A percentile compares a stretch with the other conserved stretches of the same genome.
These are phyloP conservation scores for Lizonia empirigonia DNA, from an alignment of 2,329 filamentous ascomycete species.

Conservation along the genomic window DNA sequence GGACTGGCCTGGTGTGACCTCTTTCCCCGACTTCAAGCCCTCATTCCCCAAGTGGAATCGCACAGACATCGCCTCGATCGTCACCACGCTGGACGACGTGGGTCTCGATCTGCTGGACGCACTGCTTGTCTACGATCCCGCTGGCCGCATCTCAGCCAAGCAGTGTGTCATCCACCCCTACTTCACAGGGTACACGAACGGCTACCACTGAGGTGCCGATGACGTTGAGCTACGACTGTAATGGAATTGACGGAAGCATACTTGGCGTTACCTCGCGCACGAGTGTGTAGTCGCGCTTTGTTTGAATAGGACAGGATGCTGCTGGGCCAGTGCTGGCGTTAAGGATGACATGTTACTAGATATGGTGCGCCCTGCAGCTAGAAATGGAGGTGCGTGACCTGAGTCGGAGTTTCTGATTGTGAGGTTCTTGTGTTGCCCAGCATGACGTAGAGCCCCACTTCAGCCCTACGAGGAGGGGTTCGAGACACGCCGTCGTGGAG, in stretches of 20 bases:
- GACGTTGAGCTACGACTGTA: constrained; percentile 36
- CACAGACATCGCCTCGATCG: constrained; percentile 68
- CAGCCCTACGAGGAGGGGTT: constrained; percentile 37
- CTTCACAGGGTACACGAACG: constrained; percentile 64
- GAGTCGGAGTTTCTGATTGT: neutral
- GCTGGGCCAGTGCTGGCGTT: constrained; percentile 32
- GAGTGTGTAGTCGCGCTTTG: constrained; percentile 23
- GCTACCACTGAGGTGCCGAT: constrained; percentile 36
- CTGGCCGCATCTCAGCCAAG: constrained; percentile 86
- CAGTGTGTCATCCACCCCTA: constrained; percentile 84
- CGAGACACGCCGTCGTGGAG: constrained; percentile 12
- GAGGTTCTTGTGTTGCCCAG: constrained; percentile 18
- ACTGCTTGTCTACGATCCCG: constrained; percentile 86
- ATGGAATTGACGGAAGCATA: constrained; percentile 34
- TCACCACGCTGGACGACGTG: constrained; percentile 73
- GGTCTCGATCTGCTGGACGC: constrained; percentile 71
- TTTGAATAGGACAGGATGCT: constrained; percentile 28
- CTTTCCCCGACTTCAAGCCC: constrained; percentile 90
- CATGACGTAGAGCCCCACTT: constrained; percentile 39
- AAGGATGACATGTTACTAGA: constrained; percentile 21
- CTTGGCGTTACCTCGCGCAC: constrained; percentile 17
- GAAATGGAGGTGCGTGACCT: too few species aligned
- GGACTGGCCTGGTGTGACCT: constrained; percentile 89
- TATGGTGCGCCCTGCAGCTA: too few species aligned
- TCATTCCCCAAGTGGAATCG: constrained; percentile 91